phyloP scores from a whole-genome alignment of 2,329 filamentous ascomycete species.

The Teratosphaeria viscida region DNA sequence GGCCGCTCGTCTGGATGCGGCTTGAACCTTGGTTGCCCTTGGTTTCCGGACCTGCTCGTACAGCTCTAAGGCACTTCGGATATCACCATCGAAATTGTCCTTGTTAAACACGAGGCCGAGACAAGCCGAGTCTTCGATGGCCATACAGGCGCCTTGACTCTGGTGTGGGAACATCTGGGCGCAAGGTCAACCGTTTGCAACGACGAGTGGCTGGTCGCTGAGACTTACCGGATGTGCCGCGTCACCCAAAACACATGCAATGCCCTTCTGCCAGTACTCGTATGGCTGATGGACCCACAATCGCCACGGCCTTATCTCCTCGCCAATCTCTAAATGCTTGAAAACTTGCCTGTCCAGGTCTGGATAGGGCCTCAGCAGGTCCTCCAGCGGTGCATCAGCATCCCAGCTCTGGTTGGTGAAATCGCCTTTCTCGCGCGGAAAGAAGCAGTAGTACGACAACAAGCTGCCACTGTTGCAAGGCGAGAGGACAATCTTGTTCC shows the following conservation, averaged over 20 bases:
- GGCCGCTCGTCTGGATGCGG: slow-evolving; percentile 24
- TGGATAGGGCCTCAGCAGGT: slow-evolving; percentile 49
- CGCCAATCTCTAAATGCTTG: slow-evolving; percentile 48
- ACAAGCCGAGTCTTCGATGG: slow-evolving; percentile 55
- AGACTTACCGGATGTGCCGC: slow-evolving; percentile 46
- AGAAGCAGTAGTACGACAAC: slow-evolving; percentile 62
- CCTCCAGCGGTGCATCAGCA: slow-evolving; percentile 40
- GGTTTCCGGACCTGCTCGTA: slow-evolving; percentile 29
- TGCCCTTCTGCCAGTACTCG: slow-evolving; percentile 43
- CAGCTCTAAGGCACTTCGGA: slow-evolving; percentile 23
- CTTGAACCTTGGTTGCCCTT: slow-evolving; percentile 29
- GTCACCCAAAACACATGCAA: slow-evolving; percentile 52
- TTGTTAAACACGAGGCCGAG: slow-evolving; percentile 51
- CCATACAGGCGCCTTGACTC: slow-evolving; percentile 59
- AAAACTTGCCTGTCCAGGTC: slow-evolving; percentile 49
- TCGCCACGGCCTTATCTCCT: slow-evolving; percentile 55
- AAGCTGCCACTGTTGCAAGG: slow-evolving; percentile 57
- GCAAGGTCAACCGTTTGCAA: slow-evolving; percentile 27
- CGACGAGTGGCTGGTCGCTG: not conserved
- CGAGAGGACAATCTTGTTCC: slow-evolving; percentile 59
- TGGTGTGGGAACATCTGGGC: slow-evolving; percentile 54
- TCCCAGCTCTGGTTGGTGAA: slow-evolving; percentile 53
- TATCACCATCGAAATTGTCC: slow-evolving; percentile 30
- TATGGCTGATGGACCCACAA: slow-evolving; percentile 57
- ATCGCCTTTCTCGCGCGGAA: slow-evolving; percentile 49